A percentile compares a stretch with the other conserved stretches of the same genome.
Conservation (phyloP, 108 stramenopile species). For the Mayamaea pseudoterrestris region DNA sequence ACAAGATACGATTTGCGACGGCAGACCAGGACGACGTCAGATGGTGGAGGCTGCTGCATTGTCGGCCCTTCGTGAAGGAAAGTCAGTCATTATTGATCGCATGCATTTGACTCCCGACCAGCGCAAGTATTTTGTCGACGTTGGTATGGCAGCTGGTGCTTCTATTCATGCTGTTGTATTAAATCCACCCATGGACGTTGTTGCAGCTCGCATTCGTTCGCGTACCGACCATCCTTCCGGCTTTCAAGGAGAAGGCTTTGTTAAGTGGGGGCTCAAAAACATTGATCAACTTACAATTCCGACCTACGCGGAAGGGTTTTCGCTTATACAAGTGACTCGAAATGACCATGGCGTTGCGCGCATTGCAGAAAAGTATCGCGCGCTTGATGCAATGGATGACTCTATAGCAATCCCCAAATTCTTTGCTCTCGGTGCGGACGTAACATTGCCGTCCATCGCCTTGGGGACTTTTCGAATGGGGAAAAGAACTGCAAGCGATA, state of each 20-base stretch:
- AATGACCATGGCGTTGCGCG: constrained; percentile 8
- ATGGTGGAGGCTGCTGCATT: constrained; percentile 40
- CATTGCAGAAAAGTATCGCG: constrained; percentile 13
- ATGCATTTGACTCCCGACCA: constrained; percentile 67
- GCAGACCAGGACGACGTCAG: constrained; percentile 60
- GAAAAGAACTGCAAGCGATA: constrained; percentile 17
- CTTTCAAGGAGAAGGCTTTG: constrained; percentile 55
- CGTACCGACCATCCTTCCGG: constrained; percentile 67
- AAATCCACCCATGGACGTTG: constrained; percentile 29
- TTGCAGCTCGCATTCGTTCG: constrained; percentile 35
- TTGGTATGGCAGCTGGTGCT: constrained; percentile 24
- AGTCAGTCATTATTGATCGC: constrained; percentile 61
- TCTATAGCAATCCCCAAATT: neutral
- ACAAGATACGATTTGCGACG: constrained; percentile 76
- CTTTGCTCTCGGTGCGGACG: neutral
- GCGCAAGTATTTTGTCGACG: constrained; percentile 29
- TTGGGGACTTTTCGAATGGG: constrained; percentile 59
- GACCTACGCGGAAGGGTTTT: constrained; percentile 41
- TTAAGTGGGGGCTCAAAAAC: constrained; percentile 30
- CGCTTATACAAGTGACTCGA: constrained; percentile 6
- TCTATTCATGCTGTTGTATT: constrained; percentile 52
- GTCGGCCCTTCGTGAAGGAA: constrained; percentile 20
- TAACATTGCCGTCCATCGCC: constrained; percentile 32
- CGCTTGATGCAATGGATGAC: neutral
- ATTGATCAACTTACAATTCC: constrained; percentile 30